Evolutionary conservation across 2,329 filamentous ascomycete genomes (phyloP), one percentile per base, ranked within the genome.

Genomic region (Bipolaris oryzae): DNA sequence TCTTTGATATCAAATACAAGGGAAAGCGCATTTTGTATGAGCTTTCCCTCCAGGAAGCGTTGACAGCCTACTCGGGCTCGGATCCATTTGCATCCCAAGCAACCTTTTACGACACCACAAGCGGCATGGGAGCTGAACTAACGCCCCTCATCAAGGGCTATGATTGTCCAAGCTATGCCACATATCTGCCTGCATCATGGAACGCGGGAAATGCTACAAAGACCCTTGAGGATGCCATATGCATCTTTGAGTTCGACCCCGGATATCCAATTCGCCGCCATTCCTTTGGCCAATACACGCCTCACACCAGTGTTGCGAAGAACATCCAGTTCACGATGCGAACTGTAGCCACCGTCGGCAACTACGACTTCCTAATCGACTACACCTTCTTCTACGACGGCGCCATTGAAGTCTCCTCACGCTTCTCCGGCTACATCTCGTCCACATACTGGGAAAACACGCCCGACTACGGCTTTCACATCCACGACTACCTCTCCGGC

Each of bases 11-110:
- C 42, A 72, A 76, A 16, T 85, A 80, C 75, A 82, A 84, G 62
- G 82, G 81, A n/a, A 77, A 84, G 56, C 75, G 82, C 6, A 69
- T 87, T 6, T 72, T 86, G 10, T 86, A 85, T 54, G 84, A 86
- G 58, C 74, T 87, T 1, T 60, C 80, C 2, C 71, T 86, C 0
- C 81, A 86, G 65, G 83, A 86, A 68, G 83, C 83, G 0, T 69
- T 85, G 7, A 79, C 82, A 1, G 81, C 84, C 50, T 85, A 84
- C 52, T 80, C 81, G 1, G 77, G 81, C 5, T 77, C 76, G 39
- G 80, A 84, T 46, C 82, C 81, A 0, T 67, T 78, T 1, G 77
- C 80, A 61, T 78, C 78, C 1, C 77, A 77, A 15, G 80, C 77
- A 0, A 71, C 77, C 0, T 84, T 82, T 57, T 74, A 83, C 5